phyloP scores from a whole-genome alignment of 371 early-diverging fungal genomes.

The Catenaria anguillulae region DNA sequence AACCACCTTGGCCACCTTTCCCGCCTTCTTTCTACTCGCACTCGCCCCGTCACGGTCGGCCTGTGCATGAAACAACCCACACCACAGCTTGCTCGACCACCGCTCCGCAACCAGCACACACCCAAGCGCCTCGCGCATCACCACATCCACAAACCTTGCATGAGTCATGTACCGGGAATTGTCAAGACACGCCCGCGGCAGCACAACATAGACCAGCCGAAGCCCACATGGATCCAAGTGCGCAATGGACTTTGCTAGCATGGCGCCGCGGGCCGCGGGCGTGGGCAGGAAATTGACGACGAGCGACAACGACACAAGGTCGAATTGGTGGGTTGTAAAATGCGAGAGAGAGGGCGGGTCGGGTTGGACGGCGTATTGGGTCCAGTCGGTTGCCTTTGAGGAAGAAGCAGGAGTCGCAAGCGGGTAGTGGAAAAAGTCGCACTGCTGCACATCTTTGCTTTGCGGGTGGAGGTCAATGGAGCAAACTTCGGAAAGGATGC shows the following conservation, averaged over 20 bases:
- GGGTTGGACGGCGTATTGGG: not conserved
- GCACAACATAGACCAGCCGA: constrained; percentile 56
- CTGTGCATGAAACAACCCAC: constrained; percentile 58
- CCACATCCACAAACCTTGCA: constrained; percentile 57
- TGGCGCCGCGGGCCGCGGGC: constrained; percentile 3
- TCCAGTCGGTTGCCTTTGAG: not conserved
- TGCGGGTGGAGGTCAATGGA: constrained; percentile 82
- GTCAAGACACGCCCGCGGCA: constrained; percentile 63
- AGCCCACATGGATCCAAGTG: constrained; percentile 1
- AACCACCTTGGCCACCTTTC: constrained; percentile 22
- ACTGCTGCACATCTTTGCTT: constrained; percentile 43
- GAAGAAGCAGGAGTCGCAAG: constrained; percentile 20
- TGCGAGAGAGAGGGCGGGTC: not conserved
- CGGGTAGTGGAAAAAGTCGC: constrained; percentile 62
- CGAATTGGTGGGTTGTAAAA: constrained; percentile 22
- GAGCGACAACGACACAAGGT: constrained; percentile 66
- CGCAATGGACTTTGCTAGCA: constrained; percentile 6
- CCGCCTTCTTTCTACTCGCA: too few species aligned
- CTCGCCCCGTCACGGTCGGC: too few species aligned
- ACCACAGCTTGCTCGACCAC: constrained; percentile 54
- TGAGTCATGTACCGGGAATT: constrained; percentile 75
- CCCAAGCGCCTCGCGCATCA: constrained; percentile 41
- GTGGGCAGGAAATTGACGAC: constrained; percentile 73
- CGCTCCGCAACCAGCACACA: constrained; percentile 40
- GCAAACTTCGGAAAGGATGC: constrained; percentile 6